Conservation (phyloP, 2,329 filamentous ascomycete species). For the Fusarium verticillioides region DNA sequence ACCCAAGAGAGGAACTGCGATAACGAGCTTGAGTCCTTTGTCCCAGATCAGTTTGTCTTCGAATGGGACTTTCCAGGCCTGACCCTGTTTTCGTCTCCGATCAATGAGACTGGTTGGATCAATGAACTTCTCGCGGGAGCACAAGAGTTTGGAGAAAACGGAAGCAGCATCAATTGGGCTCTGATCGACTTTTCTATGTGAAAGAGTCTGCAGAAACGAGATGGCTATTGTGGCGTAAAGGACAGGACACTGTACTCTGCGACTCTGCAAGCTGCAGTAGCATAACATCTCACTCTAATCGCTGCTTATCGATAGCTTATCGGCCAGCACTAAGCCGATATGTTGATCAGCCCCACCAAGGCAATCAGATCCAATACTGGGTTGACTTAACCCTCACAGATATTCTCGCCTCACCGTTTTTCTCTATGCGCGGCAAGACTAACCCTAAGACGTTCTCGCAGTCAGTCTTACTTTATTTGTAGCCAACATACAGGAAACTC, state of each 20-base stretch:
- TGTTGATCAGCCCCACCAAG: too few species aligned
- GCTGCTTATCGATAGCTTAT: too few species aligned
- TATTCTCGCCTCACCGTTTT: too few species aligned
- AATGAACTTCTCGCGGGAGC: slow-evolving; percentile 3
- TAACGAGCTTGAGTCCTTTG: slow-evolving; percentile 7
- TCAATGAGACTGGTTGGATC: slow-evolving; percentile 4
- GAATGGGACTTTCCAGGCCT: slow-evolving; percentile 23
- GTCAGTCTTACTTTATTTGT: too few species aligned
- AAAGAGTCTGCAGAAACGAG: rapidly evolving
- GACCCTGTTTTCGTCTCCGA: slow-evolving; percentile 5
- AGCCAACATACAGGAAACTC: too few species aligned
- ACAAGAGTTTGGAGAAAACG: slow-evolving; percentile 15
- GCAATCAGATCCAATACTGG: too few species aligned
- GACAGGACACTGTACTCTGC: neutral
- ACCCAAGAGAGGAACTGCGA: neutral
- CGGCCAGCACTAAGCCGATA: too few species aligned
- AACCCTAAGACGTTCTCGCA: too few species aligned
- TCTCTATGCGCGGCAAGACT: too few species aligned
- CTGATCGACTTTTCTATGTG: slow-evolving; percentile 15
- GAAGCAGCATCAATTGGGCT: slow-evolving; percentile 18
- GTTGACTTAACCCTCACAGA: too few species aligned
- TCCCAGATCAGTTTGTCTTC: slow-evolving; percentile 20
- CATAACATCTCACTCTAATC: neutral
- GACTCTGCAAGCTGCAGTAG: neutral
- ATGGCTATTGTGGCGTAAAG: too few species aligned